Base-by-base conservation (phyloP, 305 asterid species). In the Fraxinus nigra region DNA sequence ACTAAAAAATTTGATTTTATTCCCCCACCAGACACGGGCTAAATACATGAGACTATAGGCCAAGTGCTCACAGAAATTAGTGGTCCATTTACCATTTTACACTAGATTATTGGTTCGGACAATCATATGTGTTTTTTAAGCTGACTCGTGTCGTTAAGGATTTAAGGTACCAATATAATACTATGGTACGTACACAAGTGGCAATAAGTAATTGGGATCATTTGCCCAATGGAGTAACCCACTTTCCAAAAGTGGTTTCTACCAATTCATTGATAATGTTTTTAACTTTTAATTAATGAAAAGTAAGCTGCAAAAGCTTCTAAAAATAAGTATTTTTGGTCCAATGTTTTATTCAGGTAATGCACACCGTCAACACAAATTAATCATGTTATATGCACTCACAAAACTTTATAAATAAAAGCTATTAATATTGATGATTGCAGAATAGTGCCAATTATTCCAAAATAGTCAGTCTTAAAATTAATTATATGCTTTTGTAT, bases 221-320 rank as follows among this genome's bases (percentile, higher is more conserved):
- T 74, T 74, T 72, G 76, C 46, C 46, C 7, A 32, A 72, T 32
- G 46, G 7, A 46, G 46, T 35, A 72, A 72, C n/a, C 78, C 78
- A 35, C 20, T 74, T 74, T 37, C 56, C 78, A 37, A 37, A 74
- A 74, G 77, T 72, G 77, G 77, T 16, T 32, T 72, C 48, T 33
- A n/a, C 38, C 46, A 30, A 72, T 30, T 72, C 76, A 72, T 72
- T 7, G 78, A 74, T 34, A 74, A 74, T 74, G 33, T 74, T 30
- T 69, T 69, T 30, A 30, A 32, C 22, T 69, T 69, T 13, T 69
- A 69, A 69, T 69, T 30, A 69, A 69, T 69, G 11, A 69, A 69
- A 69, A 69, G 75, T 69, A 69, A 69, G 75, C 40, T 30, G 40
- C 4, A 69, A 30, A 69, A 28, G 75, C 40, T 28, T 28, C 38